Conservation (phyloP, 2,329 filamentous ascomycete species). For the Stagonosporopsis chrysanthemi region DNA sequence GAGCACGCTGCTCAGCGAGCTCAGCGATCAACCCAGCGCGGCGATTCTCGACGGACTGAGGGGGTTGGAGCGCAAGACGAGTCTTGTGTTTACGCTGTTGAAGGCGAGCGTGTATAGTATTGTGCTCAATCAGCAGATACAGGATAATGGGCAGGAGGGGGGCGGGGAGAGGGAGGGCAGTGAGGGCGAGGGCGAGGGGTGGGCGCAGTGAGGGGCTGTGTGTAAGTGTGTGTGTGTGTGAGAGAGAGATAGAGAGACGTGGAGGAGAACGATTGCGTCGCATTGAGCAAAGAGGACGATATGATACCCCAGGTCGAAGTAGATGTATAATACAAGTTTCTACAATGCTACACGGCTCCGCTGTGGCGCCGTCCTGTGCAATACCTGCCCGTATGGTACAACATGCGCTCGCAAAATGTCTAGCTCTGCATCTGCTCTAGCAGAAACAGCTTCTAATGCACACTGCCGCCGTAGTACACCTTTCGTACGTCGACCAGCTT, state of each 20-base stretch:
- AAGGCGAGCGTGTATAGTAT: conserved; percentile 99
- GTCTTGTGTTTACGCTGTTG: conserved; percentile 90
- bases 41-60: conserved; percentile 87
- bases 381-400: conserved; percentile 20
- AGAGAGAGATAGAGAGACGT: conserved; percentile 1
- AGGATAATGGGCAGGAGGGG: conserved; percentile 35
- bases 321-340: conserved; percentile 32
- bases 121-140: conserved; percentile 88
- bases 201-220: neutral
- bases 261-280: neutral
- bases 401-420: neutral
- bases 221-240: too few species aligned
- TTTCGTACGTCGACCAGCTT: conserved; percentile 96
- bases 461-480: conserved; percentile 88
- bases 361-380: neutral
- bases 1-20: conserved; percentile 68
- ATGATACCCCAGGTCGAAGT: conserved; percentile 11
- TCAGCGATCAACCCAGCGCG: conserved; percentile 69
- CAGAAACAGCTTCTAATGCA: conserved; percentile 34
- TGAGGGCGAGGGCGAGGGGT: conserved; percentile 35
- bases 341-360: conserved; percentile 21
- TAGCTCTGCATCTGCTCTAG: neutral
- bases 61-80: conserved; percentile 91
- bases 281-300: neutral
- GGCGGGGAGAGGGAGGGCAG: conserved; percentile 20